A percentile compares a stretch with the other conserved stretches of the same genome.
phyloP scores from a whole-genome alignment of 192 early-diverging fungal genomes.

The Spinellus fusiger region DNA sequence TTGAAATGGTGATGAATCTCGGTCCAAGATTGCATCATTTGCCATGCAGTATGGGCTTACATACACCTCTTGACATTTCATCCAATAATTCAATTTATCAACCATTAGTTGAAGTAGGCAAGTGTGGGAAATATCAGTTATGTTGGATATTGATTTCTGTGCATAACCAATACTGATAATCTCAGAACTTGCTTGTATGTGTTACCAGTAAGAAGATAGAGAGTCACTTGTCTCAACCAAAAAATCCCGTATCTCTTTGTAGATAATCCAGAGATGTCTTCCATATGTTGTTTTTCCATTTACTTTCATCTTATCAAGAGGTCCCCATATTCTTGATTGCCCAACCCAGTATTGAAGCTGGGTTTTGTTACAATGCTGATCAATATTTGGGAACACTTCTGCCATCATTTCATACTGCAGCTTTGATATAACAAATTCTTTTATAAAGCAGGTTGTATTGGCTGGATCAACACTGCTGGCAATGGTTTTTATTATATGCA shows the following conservation, averaged over 20 bases:
- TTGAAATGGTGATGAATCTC: neutral
- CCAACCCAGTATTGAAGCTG: neutral
- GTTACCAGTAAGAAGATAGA: neutral
- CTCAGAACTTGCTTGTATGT: neutral
- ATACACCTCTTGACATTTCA: slow-evolving; percentile 1
- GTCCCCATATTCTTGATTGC: neutral
- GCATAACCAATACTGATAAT: neutral
- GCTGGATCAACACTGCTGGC: neutral
- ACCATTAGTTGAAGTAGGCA: neutral
- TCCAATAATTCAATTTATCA: neutral
- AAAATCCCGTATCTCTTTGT: neutral
- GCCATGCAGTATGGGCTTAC: neutral
- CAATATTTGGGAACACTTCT: neutral
- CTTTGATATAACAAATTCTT: neutral
- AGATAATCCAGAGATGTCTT: neutral
- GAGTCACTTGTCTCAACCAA: neutral
- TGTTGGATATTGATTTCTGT: neutral
- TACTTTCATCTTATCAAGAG: neutral
- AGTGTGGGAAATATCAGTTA: neutral
- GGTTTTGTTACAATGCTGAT: neutral
- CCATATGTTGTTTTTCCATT: neutral
- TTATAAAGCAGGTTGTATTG: neutral
- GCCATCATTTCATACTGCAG: neutral
- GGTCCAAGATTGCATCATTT: neutral
- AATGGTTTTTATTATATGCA: neutral